Base-by-base conservation (phyloP, 805 yeast species). In the Myxozyma melibiosi region DNA sequence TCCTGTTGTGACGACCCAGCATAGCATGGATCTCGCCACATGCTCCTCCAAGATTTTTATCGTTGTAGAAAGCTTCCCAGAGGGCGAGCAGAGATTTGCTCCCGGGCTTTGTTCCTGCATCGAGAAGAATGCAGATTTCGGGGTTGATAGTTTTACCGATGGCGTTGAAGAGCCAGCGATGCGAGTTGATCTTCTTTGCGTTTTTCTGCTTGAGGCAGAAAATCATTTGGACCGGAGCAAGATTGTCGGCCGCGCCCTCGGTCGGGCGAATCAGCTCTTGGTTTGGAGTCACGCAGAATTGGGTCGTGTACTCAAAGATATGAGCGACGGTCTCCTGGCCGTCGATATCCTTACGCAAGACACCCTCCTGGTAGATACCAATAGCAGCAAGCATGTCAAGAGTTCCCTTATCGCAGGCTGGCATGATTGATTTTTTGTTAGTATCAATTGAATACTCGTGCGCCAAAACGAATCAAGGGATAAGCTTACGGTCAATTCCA, bases 21-120 rank as follows among this genome's bases (percentile, higher is more conserved):
- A 86, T 84, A 0, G 94, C 95, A 63, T 84, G 85, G 73, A 94
- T 92, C 70, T 94, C 98, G 53, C 99, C 99, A 81, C 99, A 92
- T 1, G 97, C 96, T 38, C 99, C 99, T 2, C 96, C 99, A 20
- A 92, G 95, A 52, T 83, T 80, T 1, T 90, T 86, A 65, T 84
- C 79, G 58, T 77, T 78, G 61, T 82, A 83, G 68, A 92, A 94
- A 39, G 91, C 82, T 70, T 84, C 84, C 99, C 99, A 92, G 55
- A 94, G 74, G 65, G 88, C 87, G 71, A 88, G 91, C 50, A 92
- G 82, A 2, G 97, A 85, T 64, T 88, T 89, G 61, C 82, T 80
- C 3, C 88, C 82, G 1, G 98, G 97, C 70, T 85, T 86, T 1
- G 99, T 92, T 67, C 99, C 99, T 22, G 96, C 96, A 73, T 94